Evolutionary conservation across 1,284 basidiomycete species (phyloP).

Genomic region (Marasmius fiardii): DNA sequence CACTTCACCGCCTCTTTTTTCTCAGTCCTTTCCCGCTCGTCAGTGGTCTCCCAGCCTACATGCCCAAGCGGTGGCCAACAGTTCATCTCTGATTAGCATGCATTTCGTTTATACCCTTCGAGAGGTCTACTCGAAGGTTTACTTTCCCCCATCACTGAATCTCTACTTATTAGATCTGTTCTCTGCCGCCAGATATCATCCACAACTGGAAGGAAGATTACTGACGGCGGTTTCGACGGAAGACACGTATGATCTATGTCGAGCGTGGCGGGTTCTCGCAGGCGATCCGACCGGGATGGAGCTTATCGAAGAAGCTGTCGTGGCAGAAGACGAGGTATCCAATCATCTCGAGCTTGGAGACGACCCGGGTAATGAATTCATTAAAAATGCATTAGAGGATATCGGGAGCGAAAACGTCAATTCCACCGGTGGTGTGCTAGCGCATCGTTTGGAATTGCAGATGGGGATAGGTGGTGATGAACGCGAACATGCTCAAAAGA

Average conservation of each 20-base stretch:
- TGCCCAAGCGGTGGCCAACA: slow-evolving; percentile 18
- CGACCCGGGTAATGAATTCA: background rate
- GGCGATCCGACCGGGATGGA: slow-evolving; percentile 52
- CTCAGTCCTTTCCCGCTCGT: slow-evolving; percentile 11
- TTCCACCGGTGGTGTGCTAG: slow-evolving; percentile 13
- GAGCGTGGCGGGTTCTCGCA: slow-evolving; percentile 62
- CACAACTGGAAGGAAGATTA: slow-evolving; percentile 63
- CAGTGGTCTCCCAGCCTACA: slow-evolving; percentile 18
- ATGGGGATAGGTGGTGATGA: background rate
- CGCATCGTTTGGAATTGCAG: background rate
- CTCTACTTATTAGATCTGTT: slow-evolving; percentile 71
- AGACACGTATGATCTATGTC: slow-evolving; percentile 59
- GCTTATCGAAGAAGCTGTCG: slow-evolving; percentile 32
- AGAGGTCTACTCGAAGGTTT: slow-evolving; percentile 28
- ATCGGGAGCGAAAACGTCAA: slow-evolving; percentile 23
- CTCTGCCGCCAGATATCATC: slow-evolving; percentile 67
- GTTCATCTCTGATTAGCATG: slow-evolving; percentile 28
- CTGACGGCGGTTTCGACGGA: slow-evolving; percentile 55
- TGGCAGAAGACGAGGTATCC: slow-evolving; percentile 18
- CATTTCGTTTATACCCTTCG: slow-evolving; percentile 38
- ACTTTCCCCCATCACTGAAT: slow-evolving; percentile 47
- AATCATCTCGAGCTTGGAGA: background rate
- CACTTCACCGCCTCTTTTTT: slow-evolving; percentile 9
- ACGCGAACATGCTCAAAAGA: slow-evolving; percentile 8
- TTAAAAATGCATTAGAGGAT: slow-evolving; percentile 15